These are phyloP conservation scores for Perilla frutescens DNA, from an alignment of 257 asterid species.

Conservation along the genomic window DNA sequence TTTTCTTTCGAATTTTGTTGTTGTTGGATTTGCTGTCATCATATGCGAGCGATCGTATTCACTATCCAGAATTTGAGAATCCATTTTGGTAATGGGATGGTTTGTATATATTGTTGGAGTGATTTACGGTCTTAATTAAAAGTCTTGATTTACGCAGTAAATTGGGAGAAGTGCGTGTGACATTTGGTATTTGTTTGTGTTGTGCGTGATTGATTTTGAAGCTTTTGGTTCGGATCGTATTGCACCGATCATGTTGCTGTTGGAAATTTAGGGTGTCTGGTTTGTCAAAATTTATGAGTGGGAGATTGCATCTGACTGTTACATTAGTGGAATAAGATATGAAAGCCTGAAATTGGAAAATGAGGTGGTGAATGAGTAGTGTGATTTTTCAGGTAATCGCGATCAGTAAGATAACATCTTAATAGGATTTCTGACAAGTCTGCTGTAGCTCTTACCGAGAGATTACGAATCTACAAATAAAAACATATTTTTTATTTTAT, in stretches of 20 bases:
- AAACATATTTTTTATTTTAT: neutral
- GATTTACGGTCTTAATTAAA: neutral
- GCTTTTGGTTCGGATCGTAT: neutral
- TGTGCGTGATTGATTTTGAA: neutral
- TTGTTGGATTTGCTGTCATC: constrained; percentile 1
- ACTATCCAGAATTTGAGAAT: neutral
- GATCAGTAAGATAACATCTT: neutral
- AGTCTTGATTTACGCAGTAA: neutral
- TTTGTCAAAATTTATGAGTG: neutral
- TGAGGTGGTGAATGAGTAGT: neutral
- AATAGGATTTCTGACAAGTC: neutral
- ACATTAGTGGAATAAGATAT: neutral
- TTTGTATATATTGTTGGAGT: neutral
- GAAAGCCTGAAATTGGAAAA: neutral
- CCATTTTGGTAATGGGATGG: neutral
- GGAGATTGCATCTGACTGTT: neutral
- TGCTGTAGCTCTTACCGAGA: neutral
- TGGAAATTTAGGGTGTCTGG: constrained; percentile 21
- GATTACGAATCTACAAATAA: neutral
- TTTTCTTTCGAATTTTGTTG: neutral
- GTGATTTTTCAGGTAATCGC: neutral
- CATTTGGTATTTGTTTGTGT: neutral
- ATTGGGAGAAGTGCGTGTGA: constrained; percentile 4
- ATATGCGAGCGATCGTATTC: constrained; percentile 24
- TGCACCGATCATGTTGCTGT: neutral